Conservation (phyloP, 2,329 filamentous ascomycete species). For the Exophiala aquamarina region DNA sequence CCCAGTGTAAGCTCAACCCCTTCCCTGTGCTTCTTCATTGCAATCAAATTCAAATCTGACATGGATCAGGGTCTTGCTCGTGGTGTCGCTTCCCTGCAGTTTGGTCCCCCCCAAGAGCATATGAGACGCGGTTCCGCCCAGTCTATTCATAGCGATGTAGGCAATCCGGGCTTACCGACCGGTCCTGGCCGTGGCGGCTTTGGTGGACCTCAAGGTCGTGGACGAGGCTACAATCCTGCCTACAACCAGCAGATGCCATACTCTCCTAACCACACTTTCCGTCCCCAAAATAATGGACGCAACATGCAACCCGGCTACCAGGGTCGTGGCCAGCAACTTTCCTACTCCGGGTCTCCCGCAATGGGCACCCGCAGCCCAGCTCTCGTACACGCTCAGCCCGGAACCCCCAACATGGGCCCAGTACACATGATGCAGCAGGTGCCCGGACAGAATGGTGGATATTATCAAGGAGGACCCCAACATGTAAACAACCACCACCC, state of each 20-base stretch:
- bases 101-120: conserved; percentile 67
- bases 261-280: conserved; percentile 56
- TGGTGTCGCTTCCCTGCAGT: conserved; percentile 63
- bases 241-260: conserved; percentile 51
- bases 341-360: conserved; percentile 66
- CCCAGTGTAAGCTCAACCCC: conserved; percentile 61
- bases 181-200: conserved; percentile 57
- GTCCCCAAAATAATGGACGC: conserved; percentile 51
- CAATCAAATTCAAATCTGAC: conserved; percentile 6
- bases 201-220: conserved; percentile 54
- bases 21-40: conserved; percentile 20
- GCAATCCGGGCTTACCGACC: conserved; percentile 56
- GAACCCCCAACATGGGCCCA: conserved; percentile 65
- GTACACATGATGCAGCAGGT: conserved; percentile 69
- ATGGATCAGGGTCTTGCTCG: conserved; percentile 64
- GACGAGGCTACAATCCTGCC: conserved; percentile 55
- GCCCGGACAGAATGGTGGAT: conserved; percentile 59
- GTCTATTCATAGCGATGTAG: conserved; percentile 73
- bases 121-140: conserved; percentile 84
- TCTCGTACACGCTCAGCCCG: conserved; percentile 64
- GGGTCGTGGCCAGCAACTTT: conserved; percentile 41
- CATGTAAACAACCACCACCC: conserved; percentile 56
- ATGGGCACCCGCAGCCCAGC: conserved; percentile 65
- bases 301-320: conserved; percentile 51
- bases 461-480: conserved; percentile 59